phyloP scores from a whole-genome alignment of 768 basidiomycete species.

The Astraeus odoratus region DNA sequence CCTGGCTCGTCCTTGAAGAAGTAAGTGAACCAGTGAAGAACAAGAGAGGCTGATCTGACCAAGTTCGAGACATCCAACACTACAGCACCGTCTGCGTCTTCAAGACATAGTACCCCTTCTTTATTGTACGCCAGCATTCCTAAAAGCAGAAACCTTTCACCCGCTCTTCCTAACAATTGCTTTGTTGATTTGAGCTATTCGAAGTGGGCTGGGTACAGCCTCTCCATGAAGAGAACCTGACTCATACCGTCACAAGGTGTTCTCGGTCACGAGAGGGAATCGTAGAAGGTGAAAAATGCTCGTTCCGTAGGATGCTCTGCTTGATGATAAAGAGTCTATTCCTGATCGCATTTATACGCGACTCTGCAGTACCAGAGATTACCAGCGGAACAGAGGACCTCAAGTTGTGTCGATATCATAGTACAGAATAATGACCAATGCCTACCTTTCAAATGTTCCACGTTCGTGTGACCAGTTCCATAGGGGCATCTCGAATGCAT shows the following conservation, averaged over 20 bases:
- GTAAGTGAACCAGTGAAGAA: conserved; percentile 2
- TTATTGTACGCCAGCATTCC: conserved; percentile 89
- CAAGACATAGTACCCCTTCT: conserved; percentile 85
- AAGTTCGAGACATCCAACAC: conserved; percentile 83
- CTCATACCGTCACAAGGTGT: conserved; percentile 76
- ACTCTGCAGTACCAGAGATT: conserved; percentile 79
- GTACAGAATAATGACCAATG: not conserved
- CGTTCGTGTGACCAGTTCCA: conserved; percentile 88
- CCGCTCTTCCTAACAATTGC: conserved; percentile 85
- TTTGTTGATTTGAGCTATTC: conserved; percentile 87
- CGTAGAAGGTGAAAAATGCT: conserved; percentile 96
- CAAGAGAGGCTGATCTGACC: conserved; percentile 33
- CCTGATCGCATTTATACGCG: conserved; percentile 70
- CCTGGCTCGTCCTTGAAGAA: conserved; percentile 70
- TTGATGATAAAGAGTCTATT: conserved; percentile 87
- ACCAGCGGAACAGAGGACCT: conserved; percentile 49
- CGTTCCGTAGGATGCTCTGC: conserved; percentile 90
- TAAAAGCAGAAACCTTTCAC: conserved; percentile 85
- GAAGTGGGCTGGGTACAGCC: conserved; percentile 13
- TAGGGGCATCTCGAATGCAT: conserved; percentile 93
- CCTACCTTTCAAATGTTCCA: conserved; percentile 84
- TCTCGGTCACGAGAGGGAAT: conserved; percentile 84
- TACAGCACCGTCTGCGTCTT: conserved; percentile 90
- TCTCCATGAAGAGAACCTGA: conserved; percentile 8
- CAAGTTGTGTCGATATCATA: conserved; percentile 9